Conservation (phyloP, 352 stramenopile species). For the Pythium myriotylum region DNA sequence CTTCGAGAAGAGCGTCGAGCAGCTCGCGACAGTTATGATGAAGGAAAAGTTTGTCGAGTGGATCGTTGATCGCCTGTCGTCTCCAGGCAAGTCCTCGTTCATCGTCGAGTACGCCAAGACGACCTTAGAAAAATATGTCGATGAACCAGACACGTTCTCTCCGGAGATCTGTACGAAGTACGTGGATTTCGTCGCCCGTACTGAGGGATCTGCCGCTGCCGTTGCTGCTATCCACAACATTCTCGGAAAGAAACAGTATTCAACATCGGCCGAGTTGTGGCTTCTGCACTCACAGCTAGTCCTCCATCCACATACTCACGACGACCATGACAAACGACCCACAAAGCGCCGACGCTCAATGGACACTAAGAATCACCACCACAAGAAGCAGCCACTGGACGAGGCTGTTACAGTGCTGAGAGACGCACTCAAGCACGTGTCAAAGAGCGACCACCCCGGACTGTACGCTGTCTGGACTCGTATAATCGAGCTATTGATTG, state of each 20-base stretch:
- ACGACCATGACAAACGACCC: constrained; percentile 27
- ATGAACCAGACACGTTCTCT: constrained; percentile 16
- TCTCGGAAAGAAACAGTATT: constrained; percentile 33
- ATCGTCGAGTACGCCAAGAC: constrained; percentile 56
- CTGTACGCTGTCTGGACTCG: constrained; percentile 54
- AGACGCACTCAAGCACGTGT: constrained; percentile 45
- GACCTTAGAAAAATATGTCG: constrained; percentile 59
- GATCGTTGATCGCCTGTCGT: constrained; percentile 59
- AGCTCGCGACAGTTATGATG: constrained; percentile 50
- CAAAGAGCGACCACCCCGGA: constrained; percentile 41
- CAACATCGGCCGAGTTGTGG: constrained; percentile 44
- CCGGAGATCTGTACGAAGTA: constrained; percentile 48
- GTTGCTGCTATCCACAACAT: constrained; percentile 48
- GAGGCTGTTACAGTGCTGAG: constrained; percentile 53
- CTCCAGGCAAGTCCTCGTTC: constrained; percentile 39
- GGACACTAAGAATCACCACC: constrained; percentile 28
- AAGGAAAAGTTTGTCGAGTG: constrained; percentile 69
- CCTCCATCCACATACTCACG: constrained; percentile 40
- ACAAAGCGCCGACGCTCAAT: constrained; percentile 62
- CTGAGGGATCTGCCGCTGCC: constrained; percentile 49
- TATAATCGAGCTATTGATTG: constrained; percentile 58
- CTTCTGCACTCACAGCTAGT: constrained; percentile 75
- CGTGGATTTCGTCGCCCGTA: constrained; percentile 77
- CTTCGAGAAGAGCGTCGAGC: constrained; percentile 60
- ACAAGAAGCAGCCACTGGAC: constrained; percentile 34